Conservation (phyloP, 768 basidiomycete genomes). For the Xerocomellus amylosporus region DNA sequence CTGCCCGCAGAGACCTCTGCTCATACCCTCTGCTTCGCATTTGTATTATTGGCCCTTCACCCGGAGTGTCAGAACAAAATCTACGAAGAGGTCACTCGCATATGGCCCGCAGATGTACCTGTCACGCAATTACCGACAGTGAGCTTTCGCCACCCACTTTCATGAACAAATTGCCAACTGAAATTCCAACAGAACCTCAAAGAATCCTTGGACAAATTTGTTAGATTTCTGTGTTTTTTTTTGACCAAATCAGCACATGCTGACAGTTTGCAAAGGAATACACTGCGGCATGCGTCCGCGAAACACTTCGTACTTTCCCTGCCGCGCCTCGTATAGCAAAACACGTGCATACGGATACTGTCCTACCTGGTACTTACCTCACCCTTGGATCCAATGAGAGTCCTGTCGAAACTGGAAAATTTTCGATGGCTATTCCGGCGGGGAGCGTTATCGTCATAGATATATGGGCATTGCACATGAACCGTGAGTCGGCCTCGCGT, state of each 20-base stretch:
- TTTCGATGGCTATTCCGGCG: slow-evolving; percentile 35
- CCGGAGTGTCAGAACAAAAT: slow-evolving; percentile 49
- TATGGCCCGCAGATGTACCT: slow-evolving; percentile 42
- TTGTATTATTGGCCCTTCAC: slow-evolving; percentile 47
- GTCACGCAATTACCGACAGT: slow-evolving; percentile 29
- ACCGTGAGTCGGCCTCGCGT: slow-evolving; percentile 34
- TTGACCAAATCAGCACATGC: not conserved
- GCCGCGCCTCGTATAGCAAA: slow-evolving; percentile 37
- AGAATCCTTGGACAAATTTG: slow-evolving; percentile 38
- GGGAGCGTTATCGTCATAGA: slow-evolving; percentile 43
- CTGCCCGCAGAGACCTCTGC: slow-evolving; percentile 45
- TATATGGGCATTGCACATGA: slow-evolving; percentile 43
- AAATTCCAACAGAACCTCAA: slow-evolving; percentile 36
- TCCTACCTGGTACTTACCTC: slow-evolving; percentile 36
- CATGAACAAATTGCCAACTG: not conserved
- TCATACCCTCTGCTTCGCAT: slow-evolving; percentile 42
- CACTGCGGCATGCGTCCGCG: slow-evolving; percentile 41
- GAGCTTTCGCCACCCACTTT: slow-evolving; percentile 1
- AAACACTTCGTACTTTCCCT: slow-evolving; percentile 46
- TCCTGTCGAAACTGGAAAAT: slow-evolving; percentile 27
- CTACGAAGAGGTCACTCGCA: slow-evolving; percentile 36
- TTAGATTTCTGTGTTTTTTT: slow-evolving; percentile 12
- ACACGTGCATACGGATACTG: slow-evolving; percentile 34
- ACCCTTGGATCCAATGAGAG: slow-evolving; percentile 17
- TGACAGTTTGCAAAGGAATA: slow-evolving; percentile 37